Conservation (phyloP, 1,139 yeast genomes). For the Taphrina communis region DNA sequence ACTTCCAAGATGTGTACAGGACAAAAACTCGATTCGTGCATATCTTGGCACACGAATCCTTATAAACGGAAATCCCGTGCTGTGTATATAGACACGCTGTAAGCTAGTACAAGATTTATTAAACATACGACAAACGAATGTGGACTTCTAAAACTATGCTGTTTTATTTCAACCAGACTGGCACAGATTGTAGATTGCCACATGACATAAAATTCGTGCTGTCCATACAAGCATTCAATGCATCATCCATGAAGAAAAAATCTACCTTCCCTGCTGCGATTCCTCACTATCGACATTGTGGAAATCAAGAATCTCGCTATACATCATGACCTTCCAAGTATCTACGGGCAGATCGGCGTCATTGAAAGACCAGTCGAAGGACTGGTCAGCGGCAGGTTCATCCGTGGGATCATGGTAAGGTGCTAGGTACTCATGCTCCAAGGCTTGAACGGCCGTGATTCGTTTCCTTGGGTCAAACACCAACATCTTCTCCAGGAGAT, state of each 20-base stretch:
- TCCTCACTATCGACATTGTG: conserved; percentile 65
- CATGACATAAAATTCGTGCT: conserved; percentile 8
- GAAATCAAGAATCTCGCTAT: conserved; percentile 92
- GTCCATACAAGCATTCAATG: background rate
- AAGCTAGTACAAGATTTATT: conserved; percentile 16
- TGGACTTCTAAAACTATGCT: conserved; percentile 17
- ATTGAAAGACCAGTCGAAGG: conserved; percentile 97
- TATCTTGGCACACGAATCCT: too few relatives aligned
- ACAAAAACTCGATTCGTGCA: too few relatives aligned
- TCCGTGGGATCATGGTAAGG: conserved; percentile 99
- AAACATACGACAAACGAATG: conserved; percentile 6
- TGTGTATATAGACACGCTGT: background rate
- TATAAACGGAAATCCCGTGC: too few relatives aligned
- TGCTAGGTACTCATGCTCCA: conserved; percentile 87
- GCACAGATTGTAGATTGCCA: background rate
- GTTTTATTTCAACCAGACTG: conserved; percentile 1
- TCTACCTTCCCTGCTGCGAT: conserved; percentile 14
- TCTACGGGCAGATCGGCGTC: conserved; percentile 98
- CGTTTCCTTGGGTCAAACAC: conserved; percentile 94
- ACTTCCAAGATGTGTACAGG: too few relatives aligned
- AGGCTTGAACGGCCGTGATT: conserved; percentile 87
- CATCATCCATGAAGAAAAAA: background rate
- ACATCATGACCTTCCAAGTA: conserved; percentile 99
- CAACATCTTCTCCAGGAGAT: conserved; percentile 83
- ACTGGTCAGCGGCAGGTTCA: conserved; percentile 91